These are phyloP conservation scores for Discostella stelligera DNA, from an alignment of 352 stramenopile species.

Conservation along the genomic window DNA sequence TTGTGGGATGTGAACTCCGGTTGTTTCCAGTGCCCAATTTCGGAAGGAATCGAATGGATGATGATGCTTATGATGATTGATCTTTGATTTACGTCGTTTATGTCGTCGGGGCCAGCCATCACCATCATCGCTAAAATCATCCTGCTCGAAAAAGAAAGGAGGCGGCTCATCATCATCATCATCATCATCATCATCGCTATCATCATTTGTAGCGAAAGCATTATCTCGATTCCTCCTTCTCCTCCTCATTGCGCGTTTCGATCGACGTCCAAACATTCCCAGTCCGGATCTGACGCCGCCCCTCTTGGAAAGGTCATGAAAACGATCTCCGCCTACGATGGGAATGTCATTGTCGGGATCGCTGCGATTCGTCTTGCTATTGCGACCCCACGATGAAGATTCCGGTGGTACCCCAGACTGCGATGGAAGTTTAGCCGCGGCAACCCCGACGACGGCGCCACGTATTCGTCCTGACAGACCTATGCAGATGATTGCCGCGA, in stretches of 20 bases:
- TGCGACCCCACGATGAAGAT: slow-evolving; percentile 11
- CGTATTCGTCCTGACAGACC: not conserved
- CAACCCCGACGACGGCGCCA: not conserved
- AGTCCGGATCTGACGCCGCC: not conserved
- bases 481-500: slow-evolving; percentile 6
- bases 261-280: slow-evolving; percentile 1
- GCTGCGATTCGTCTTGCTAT: slow-evolving; percentile 8
- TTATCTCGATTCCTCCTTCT: slow-evolving; percentile 1
- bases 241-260: not conserved
- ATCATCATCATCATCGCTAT: slow-evolving; percentile 16
- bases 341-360: slow-evolving; percentile 34
- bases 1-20: slow-evolving; percentile 39
- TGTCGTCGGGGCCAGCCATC: slow-evolving; percentile 27
- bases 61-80: not conserved
- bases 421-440: slow-evolving; percentile 8
- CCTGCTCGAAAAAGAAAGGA: slow-evolving; percentile 23
- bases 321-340: slow-evolving; percentile 32
- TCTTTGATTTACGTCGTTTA: slow-evolving; percentile 15
- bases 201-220: slow-evolving; percentile 16
- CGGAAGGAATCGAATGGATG: slow-evolving; percentile 30
- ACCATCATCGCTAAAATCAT: slow-evolving; percentile 19
- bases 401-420: not conserved
- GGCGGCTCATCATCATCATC: not conserved
- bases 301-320: not conserved
- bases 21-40: slow-evolving; percentile 43